Percentiles rank a stretch among this genome's conserved stretches.
Conservation (phyloP, 805 yeast genomes). For the Wickerhamomyces xylosicus region DNA sequence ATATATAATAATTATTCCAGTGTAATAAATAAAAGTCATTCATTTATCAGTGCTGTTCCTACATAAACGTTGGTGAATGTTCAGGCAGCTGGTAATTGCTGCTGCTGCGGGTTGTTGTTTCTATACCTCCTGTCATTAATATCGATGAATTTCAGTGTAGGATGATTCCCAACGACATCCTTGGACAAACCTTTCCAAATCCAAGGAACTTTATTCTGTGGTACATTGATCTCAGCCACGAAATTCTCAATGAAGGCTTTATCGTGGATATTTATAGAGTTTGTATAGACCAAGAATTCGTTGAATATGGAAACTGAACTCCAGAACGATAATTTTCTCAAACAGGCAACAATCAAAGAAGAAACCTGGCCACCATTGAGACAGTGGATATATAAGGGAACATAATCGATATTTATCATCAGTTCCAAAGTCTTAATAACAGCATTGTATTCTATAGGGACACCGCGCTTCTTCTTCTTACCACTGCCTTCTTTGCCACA, state of each 20-base stretch:
- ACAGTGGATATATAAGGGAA: constrained; percentile 81
- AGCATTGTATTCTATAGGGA: constrained; percentile 62
- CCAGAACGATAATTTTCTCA: constrained; percentile 81
- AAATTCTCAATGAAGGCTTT: constrained; percentile 76
- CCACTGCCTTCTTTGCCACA: constrained; percentile 41
- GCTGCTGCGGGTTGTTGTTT: too few relatives aligned
- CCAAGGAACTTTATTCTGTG: constrained; percentile 28
- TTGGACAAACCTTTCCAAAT: constrained; percentile 21
- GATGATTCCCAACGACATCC: constrained; percentile 19
- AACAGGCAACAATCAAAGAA: constrained; percentile 74
- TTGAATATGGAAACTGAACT: constrained; percentile 77
- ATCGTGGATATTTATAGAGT: constrained; percentile 74
- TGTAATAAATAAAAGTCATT: too few relatives aligned
- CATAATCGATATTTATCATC: constrained; percentile 44
- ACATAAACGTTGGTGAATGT: too few relatives aligned
- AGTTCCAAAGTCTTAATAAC: constrained; percentile 51
- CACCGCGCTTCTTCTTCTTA: constrained; percentile 74
- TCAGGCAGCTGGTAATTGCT: too few relatives aligned
- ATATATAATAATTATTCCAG: too few relatives aligned
- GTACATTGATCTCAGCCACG: constrained; percentile 51
- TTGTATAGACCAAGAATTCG: constrained; percentile 71
- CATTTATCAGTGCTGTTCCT: too few relatives aligned
- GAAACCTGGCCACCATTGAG: constrained; percentile 85
- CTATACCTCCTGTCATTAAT: constrained; percentile 3
- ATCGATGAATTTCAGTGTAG: constrained; percentile 12